Percentiles rank a stretch among this genome's conserved stretches.
Evolutionary conservation across 2,329 filamentous ascomycete genomes (phyloP).

Genomic region (Phialocephala subalpina): DNA sequence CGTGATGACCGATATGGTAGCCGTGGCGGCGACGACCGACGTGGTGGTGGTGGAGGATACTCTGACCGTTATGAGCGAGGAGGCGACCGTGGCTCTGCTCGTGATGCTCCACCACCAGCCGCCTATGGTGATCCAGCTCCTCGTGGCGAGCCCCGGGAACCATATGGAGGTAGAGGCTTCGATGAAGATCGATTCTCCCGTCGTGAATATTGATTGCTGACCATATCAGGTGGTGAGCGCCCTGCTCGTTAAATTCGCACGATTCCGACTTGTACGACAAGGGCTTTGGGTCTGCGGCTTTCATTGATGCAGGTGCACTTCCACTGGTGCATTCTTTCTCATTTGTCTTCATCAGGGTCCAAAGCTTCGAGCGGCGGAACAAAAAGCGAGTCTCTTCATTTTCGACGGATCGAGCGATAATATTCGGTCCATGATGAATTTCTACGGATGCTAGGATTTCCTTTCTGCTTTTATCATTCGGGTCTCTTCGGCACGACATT

Average conservation of each 20-base stretch:
- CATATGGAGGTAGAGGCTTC: constrained; percentile 51
- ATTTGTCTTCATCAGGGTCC: constrained; percentile 44
- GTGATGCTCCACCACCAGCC: constrained; percentile 49
- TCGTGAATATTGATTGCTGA: constrained; percentile 48
- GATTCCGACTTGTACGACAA: constrained; percentile 43
- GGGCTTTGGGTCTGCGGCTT: constrained; percentile 46
- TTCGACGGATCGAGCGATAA: constrained; percentile 42
- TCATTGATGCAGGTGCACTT: constrained; percentile 46
- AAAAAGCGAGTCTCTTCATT: constrained; percentile 39
- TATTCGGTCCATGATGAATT: constrained; percentile 40
- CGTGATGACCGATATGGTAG: constrained; percentile 42
- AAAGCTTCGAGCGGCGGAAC: constrained; percentile 46
- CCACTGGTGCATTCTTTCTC: constrained; percentile 42
- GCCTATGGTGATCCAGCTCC: constrained; percentile 52
- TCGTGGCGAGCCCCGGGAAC: constrained; percentile 52
- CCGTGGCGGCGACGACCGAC: constrained; percentile 50
- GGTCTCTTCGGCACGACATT: constrained; percentile 44
- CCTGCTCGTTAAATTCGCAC: constrained; percentile 47
- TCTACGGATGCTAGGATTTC: constrained; percentile 44
- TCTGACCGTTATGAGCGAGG: constrained; percentile 57
- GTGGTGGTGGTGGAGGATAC: constrained; percentile 52
- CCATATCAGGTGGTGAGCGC: constrained; percentile 46
- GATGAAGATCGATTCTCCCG: constrained; percentile 45
- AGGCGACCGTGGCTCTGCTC: constrained; percentile 56
- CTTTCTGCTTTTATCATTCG: constrained; percentile 42